These are phyloP conservation scores for Drechslerella coelobrocha DNA, from an alignment of 2,329 filamentous ascomycete species.

Conservation along the genomic window DNA sequence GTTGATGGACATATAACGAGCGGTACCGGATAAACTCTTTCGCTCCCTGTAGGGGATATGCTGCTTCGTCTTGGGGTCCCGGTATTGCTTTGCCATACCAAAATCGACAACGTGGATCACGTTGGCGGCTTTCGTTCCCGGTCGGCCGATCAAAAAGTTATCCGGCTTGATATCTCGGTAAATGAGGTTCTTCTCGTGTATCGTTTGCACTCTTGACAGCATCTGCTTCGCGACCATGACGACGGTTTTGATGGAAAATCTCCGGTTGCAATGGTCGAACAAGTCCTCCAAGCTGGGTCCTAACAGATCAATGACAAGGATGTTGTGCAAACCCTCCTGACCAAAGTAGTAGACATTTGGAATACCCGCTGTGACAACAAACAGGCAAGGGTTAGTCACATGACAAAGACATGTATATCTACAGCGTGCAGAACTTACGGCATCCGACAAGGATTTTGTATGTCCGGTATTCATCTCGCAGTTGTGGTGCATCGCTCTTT, in stretches of 20 bases:
- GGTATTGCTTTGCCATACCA: slow-evolving; percentile 99
- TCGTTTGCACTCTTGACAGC: slow-evolving; percentile 78
- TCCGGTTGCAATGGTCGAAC: slow-evolving; percentile 94
- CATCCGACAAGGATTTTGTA: slow-evolving; percentile 99
- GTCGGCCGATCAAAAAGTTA: slow-evolving; percentile 96
- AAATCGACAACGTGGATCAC: slow-evolving; percentile 99
- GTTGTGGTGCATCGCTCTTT: slow-evolving; percentile 96
- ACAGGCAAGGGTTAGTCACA: slow-evolving; percentile 44
- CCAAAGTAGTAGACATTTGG: slow-evolving; percentile 99
- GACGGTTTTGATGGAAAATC: slow-evolving; percentile 96
- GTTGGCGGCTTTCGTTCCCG: slow-evolving; percentile 90
- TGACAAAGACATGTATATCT: not conserved
- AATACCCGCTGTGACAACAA: slow-evolving; percentile 76
- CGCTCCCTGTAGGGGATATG: slow-evolving; percentile 97
- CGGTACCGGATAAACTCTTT: slow-evolving; percentile 94
- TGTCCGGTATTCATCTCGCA: slow-evolving; percentile 97
- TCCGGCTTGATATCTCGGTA: slow-evolving; percentile 99
- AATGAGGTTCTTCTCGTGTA: slow-evolving; percentile 99
- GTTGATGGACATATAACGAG: slow-evolving; percentile 99
- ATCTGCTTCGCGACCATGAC: slow-evolving; percentile 99
- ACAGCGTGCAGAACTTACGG: slow-evolving; percentile 71
- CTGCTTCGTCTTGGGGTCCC: slow-evolving; percentile 98
- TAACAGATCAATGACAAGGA: slow-evolving; percentile 94
- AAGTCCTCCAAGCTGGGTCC: slow-evolving; percentile 94
- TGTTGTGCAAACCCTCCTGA: slow-evolving; percentile 97